phyloP scores from a whole-genome alignment of 768 basidiomycete species.

The Boletus coccyginus region DNA sequence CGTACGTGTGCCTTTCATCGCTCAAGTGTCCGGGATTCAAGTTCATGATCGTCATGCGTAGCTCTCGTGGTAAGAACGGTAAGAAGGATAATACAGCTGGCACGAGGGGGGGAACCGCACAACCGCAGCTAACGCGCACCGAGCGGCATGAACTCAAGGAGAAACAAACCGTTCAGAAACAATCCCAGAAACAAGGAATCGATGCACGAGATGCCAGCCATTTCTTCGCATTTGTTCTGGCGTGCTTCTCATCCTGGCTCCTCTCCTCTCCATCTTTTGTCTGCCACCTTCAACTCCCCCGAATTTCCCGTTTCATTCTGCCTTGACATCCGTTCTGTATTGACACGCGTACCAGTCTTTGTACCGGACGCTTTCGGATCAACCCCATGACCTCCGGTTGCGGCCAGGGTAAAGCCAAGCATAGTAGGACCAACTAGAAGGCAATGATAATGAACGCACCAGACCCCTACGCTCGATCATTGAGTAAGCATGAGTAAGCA shows the following conservation, averaged over 20 bases:
- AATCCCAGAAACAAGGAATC: slow-evolving; percentile 13
- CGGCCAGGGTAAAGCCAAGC: too few species aligned
- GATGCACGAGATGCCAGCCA: neutral
- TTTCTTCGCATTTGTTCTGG: slow-evolving; percentile 2
- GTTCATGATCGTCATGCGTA: neutral
- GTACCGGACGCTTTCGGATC: neutral
- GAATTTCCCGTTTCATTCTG: neutral
- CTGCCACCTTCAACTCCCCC: neutral
- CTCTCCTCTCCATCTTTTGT: neutral
- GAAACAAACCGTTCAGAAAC: slow-evolving; percentile 56
- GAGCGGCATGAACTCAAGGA: slow-evolving; percentile 84
- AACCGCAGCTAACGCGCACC: slow-evolving; percentile 62
- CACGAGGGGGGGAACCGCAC: slow-evolving; percentile 22
- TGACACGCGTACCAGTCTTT: neutral
- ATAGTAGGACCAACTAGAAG: too few species aligned
- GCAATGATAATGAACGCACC: too few species aligned
- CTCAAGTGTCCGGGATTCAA: slow-evolving; percentile 12
- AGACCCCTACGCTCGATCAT: too few species aligned
- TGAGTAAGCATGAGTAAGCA: too few species aligned
- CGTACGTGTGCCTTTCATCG: slow-evolving; percentile 2
- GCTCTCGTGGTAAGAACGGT: slow-evolving; percentile 25
- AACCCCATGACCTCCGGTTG: neutral
- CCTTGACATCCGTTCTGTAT: too few species aligned
- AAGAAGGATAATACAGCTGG: slow-evolving; percentile 35
- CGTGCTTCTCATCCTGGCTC: neutral